A percentile compares a stretch with the other conserved stretches of the same genome.
phyloP scores from a whole-genome alignment of 768 basidiomycete genomes.

The Leccinum boreale region DNA sequence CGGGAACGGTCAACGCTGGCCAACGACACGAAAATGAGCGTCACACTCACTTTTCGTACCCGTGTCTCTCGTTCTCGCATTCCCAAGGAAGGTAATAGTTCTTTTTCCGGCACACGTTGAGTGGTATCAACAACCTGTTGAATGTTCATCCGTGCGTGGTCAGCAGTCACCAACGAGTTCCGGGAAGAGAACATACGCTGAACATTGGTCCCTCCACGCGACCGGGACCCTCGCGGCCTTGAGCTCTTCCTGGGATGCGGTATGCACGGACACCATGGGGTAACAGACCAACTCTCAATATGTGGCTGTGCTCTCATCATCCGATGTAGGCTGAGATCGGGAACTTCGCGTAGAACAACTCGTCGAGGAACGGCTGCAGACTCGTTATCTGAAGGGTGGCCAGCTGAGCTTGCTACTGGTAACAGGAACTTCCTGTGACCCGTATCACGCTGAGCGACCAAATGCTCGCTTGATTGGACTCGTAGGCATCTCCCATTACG shows the following conservation, averaged over 20 bases:
- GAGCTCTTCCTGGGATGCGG: conserved; percentile 81
- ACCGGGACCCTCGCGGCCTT: conserved; percentile 73
- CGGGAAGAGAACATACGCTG: conserved; percentile 59
- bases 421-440: too few species aligned
- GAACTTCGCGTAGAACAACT: too few species aligned
- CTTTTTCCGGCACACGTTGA: conserved; percentile 83
- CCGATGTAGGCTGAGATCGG: too few species aligned
- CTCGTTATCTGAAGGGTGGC: too few species aligned
- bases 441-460: too few species aligned
- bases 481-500: too few species aligned
- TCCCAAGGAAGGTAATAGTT: conserved; percentile 86
- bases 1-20: conserved; percentile 4
- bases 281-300: neutral
- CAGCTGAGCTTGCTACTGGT: too few species aligned
- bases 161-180: neutral
- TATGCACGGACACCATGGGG: conserved; percentile 66
- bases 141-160: neutral
- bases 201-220: conserved; percentile 87
- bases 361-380: too few species aligned
- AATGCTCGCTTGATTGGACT: too few species aligned
- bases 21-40: neutral
- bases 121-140: conserved; percentile 73
- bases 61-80: conserved; percentile 84
- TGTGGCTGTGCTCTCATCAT: neutral
- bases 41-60: conserved; percentile 72